Base-by-base conservation (phyloP, 805 yeast species). In the Yamadazyma laniorum region DNA sequence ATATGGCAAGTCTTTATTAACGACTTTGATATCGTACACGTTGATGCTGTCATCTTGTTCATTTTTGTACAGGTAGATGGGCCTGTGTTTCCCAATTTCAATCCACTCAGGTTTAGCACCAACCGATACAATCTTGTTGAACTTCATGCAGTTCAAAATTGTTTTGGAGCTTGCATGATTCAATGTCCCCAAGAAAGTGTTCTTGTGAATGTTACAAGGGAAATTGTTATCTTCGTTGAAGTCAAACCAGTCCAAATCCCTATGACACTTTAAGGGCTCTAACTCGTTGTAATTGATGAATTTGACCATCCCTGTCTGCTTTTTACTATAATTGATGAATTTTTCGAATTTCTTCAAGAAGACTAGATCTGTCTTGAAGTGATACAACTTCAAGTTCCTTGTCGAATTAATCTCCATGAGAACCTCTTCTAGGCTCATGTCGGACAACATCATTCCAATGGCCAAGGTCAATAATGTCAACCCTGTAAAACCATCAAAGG, bases 401-500 rank as follows among this genome's bases (percentile, higher is more conserved):
- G 27, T 25, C 1, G 23, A 9, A 37, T 46, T 41, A 18, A 61
- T 40, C 6, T 47, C 39, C 13, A 55, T 34, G 5, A 62, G 50
- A 13, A 58, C 44, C 19, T 61, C 61, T 40, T 63, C 67, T 7
- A 50, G 37, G 12, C 47, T 29, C 18, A 28, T 21, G 13, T 44
- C 42, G 6, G 29, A 16, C 21, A 47, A 32, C 35, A 46, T 43
- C 31, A 46, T 37, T 5, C 45, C 42, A 26, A 56, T 42, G 5
- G 54, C 39, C 22, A 55, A 43, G 3, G 53, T 38, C 25, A 63
- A 40, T 16, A 63, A 37, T 8, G 65, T 52, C 14, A 60, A 47
- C 3, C 67, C 69, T 6, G 71, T 63, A 40, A 61, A 65, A 1
- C 72, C 70, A 45, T 66, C 72, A 42, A 54, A 58, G 3, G 60